Base-by-base conservation (phyloP, 371 early-diverging fungal genomes). In the Mortierella sp. region DNA sequence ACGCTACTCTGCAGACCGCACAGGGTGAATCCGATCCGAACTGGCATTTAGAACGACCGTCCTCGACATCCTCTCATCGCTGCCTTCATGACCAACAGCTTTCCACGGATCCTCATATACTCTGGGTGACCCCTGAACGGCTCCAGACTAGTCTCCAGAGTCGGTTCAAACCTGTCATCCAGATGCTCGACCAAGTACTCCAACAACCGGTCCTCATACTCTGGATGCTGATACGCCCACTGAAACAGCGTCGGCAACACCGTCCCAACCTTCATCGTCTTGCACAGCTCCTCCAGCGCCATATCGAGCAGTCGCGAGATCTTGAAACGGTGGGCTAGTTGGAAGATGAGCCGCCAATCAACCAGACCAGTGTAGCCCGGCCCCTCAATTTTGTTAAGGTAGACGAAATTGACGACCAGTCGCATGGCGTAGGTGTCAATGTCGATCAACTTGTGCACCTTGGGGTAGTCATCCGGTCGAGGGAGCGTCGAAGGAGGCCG, bases 151-250 rank as follows among this genome's bases (percentile, higher is more conserved):
- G 37, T 41, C 7, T 65, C 3, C 43, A 58, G 1, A 11, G 34
- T 29, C 19, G 34, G 45, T 14, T 9, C 10, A 40, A 26, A 50
- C 9, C 29, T 26, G 19, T 55, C 48, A 9, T 22, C 16, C 37
- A 24, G 13, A 24, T 55, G 5, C 44, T 52, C 29, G 24, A 26
- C 34, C 22, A 64, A 43, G 7, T 26, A 34, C 6, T 22, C 52
- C 29, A 76, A 13, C 47, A 77, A 5, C 34, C 63, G 29, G 4
- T 70, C 58, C 39, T 76, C 76, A 19, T 50, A 53, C 6, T 70
- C 76, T 4, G 53, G 45, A 58, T 76, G 66, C 61, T 76, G 76
- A 19, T 76, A 55, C 24, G 55, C 76, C 76, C 76, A 76, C 22
- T 31, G 37, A 61, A 66, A 76, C 1, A 66, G 40, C n/a, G 55